Conservation (phyloP, 2,329 filamentous ascomycete genomes). For the Phaeoacremonium minimum region DNA sequence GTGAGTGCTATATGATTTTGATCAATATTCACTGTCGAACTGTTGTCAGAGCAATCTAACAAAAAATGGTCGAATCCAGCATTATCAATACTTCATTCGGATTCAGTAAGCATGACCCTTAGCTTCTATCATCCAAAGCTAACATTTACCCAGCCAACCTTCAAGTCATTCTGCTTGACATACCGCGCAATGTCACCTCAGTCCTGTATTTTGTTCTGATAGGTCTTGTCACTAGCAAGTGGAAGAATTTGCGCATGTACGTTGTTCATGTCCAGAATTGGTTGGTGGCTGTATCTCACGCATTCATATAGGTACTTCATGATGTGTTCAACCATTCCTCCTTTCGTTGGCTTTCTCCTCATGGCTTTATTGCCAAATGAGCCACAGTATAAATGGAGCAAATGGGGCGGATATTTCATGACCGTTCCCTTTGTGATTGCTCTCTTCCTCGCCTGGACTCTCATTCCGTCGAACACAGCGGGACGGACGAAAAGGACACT, state of each 20-base stretch:
- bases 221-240: conserved; percentile 23
- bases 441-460: conserved; percentile 26
- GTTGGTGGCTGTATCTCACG: too few species aligned
- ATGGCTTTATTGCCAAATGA: conserved; percentile 28
- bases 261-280: too few species aligned
- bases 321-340: conserved; percentile 27
- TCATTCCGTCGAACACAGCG: conserved; percentile 38
- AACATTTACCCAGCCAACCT: conserved; percentile 26
- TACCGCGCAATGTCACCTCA: conserved; percentile 24
- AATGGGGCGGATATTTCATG: conserved; percentile 31
- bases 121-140: neutral
- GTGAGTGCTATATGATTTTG: too few species aligned
- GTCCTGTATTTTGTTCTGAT: conserved; percentile 28
- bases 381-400: conserved; percentile 27
- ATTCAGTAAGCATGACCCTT: conserved; percentile 26
- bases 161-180: conserved; percentile 28
- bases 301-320: too few species aligned
- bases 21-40: too few species aligned
- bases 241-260: conserved; percentile 27
- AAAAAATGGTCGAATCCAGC: too few species aligned
- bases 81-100: conserved; percentile 29
- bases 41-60: too few species aligned
- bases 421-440: conserved; percentile 25
- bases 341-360: conserved; percentile 28
- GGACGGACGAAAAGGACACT: conserved; percentile 42